Evolutionary conservation across 306 rosid species (phyloP).

Genomic region (cucumber (Cucumis sativus)): DNA sequence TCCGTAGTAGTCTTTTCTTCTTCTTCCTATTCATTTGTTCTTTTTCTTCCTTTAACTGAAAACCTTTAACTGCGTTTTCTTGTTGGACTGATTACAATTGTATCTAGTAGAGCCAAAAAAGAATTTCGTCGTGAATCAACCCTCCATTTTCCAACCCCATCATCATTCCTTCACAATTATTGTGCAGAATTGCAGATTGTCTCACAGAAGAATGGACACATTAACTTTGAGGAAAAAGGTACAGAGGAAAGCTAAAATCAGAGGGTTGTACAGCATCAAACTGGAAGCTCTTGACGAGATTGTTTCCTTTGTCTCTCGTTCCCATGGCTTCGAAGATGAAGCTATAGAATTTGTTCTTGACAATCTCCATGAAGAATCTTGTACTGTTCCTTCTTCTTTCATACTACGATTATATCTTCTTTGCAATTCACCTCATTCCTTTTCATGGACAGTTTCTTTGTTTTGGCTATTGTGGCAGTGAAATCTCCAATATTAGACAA

Average conservation of each 20-base stretch:
- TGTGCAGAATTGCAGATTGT: neutral
- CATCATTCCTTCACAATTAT: too few species aligned
- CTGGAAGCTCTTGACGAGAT: slow-evolving; percentile 64
- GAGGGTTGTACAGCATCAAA: slow-evolving; percentile 54
- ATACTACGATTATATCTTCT: neutral
- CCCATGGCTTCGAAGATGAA: slow-evolving; percentile 31
- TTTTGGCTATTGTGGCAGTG: slow-evolving; percentile 20
- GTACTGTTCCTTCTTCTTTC: slow-evolving; percentile 15
- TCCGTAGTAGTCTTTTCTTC: too few species aligned
- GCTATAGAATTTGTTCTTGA: slow-evolving; percentile 59
- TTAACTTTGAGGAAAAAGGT: slow-evolving; percentile 45
- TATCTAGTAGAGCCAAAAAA: too few species aligned
- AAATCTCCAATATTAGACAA: slow-evolving; percentile 52
- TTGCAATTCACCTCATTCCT: neutral
- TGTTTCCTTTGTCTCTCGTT: slow-evolving; percentile 50
- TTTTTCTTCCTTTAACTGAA: too few species aligned
- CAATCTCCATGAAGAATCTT: slow-evolving; percentile 34
- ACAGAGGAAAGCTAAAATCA: slow-evolving; percentile 61
- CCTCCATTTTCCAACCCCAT: too few species aligned
- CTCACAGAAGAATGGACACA: slow-evolving; percentile 31
- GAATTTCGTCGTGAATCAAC: too few species aligned
- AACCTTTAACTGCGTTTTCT: too few species aligned
- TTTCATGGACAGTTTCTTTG: neutral
- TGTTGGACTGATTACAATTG: too few species aligned
- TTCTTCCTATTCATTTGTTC: too few species aligned